Conservation (phyloP, 1,139 yeast genomes). For the Candida sp. region DNA sequence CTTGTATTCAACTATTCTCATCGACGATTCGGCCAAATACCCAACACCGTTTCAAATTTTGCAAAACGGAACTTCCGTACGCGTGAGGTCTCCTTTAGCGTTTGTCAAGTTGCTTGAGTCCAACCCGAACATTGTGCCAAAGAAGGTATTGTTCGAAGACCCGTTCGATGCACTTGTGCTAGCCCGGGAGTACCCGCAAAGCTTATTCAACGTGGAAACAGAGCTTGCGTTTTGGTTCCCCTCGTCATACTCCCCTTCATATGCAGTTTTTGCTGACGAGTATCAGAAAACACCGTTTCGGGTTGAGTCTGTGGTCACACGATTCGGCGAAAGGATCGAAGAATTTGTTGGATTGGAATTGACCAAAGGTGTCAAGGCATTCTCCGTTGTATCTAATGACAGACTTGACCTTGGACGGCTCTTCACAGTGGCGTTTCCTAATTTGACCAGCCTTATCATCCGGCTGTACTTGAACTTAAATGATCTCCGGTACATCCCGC, state of each 20-base stretch:
- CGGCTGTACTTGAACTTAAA: not conserved
- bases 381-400: not conserved
- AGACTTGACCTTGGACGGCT: too few relatives aligned
- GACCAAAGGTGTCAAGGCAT: not conserved
- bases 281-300: not conserved
- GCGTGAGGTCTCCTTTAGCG: not conserved
- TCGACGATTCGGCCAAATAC: not conserved
- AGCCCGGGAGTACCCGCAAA: not conserved
- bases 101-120: too few relatives aligned
- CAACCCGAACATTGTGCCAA: not conserved
- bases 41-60: too few relatives aligned
- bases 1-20: not conserved
- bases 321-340: not conserved
- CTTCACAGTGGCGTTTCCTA: too few relatives aligned
- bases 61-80: not conserved
- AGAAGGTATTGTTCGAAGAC: not conserved
- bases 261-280: not conserved
- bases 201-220: not conserved
- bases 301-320: not conserved
- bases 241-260: not conserved
- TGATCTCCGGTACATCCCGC: not conserved
- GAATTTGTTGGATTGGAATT: too few relatives aligned
- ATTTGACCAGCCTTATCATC: not conserved
- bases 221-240: not conserved
- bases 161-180: not conserved